Conservation (phyloP, 2,329 filamentous ascomycete species). For the Colletotrichum graminicola region DNA sequence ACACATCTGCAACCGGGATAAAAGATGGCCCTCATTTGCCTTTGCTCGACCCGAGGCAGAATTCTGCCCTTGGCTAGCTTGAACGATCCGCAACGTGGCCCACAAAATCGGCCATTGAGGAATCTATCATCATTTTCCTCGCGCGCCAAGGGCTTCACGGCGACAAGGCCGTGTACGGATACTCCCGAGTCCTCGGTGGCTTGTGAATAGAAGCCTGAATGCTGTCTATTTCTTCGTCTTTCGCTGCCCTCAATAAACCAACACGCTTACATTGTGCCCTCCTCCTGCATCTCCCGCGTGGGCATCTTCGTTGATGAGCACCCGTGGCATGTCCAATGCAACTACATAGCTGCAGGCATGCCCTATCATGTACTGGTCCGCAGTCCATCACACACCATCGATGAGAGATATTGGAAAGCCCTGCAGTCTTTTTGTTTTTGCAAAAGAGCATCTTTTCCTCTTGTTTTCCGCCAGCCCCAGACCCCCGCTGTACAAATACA, state of each 20-base stretch:
- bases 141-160: background rate
- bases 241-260: too few species aligned
- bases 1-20: conserved; percentile 17
- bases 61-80: conserved; percentile 31
- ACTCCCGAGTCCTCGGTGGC: background rate
- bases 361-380: conserved; percentile 1
- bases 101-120: background rate
- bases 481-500: background rate
- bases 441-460: too few species aligned
- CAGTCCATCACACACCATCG: background rate
- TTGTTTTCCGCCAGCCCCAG: too few species aligned
- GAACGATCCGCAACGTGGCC: conserved; percentile 24
- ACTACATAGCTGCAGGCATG: conserved; percentile 13
- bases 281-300: background rate
- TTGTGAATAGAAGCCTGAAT: background rate
- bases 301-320: background rate
- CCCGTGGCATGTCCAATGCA: background rate
- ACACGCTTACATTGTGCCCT: too few species aligned
- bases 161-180: background rate
- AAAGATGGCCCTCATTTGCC: background rate
- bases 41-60: conserved; percentile 11
- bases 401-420: background rate
- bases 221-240: background rate
- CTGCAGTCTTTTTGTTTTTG: background rate
- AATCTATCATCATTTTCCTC: background rate